phyloP scores from a whole-genome alignment of 176 grass and related monocot genomes.

The Triticum dicoccoides region DNA sequence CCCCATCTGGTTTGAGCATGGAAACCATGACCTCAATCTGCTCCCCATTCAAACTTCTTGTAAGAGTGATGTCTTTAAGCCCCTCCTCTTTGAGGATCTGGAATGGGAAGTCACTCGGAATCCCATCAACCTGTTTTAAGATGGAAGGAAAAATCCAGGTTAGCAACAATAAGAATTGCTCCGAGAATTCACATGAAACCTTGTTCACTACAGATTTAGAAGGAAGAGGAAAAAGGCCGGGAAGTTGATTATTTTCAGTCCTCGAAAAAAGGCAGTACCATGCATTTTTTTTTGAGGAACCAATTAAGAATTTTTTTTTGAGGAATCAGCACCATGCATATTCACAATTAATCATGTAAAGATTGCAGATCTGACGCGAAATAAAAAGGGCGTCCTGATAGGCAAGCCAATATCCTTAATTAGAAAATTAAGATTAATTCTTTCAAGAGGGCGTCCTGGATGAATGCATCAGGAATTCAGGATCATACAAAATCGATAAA shows the following conservation, averaged over 20 bases:
- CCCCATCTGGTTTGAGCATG: constrained; percentile 11
- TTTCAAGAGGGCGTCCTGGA: no score
- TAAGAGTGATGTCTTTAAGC: constrained; percentile 44
- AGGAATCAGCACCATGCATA: not conserved
- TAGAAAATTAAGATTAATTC: no score
- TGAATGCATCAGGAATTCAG: no score
- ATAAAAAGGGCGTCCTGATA: not conserved
- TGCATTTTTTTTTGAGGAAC: no score
- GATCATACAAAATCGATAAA: no score
- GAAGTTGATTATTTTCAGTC: not conserved
- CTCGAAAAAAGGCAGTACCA: not conserved
- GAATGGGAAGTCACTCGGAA: constrained; percentile 70
- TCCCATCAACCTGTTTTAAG: constrained; percentile 50
- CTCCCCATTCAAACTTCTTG: constrained; percentile 63
- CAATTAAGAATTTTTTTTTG: no score
- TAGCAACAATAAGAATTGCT: not conserved
- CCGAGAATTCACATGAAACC: not conserved
- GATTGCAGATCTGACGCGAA: not conserved
- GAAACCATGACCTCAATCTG: constrained; percentile 61
- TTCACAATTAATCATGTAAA: not conserved
- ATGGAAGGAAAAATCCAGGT: not conserved
- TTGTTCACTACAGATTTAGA: not conserved
- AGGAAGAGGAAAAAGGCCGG: not conserved
- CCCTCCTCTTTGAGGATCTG: constrained; percentile 59
- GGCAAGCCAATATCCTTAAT: no score